Percentiles rank a stretch among this genome's conserved stretches.
phyloP scores from a whole-genome alignment of 2,329 filamentous ascomycete genomes.

The Aspergillus pseudonomiae region DNA sequence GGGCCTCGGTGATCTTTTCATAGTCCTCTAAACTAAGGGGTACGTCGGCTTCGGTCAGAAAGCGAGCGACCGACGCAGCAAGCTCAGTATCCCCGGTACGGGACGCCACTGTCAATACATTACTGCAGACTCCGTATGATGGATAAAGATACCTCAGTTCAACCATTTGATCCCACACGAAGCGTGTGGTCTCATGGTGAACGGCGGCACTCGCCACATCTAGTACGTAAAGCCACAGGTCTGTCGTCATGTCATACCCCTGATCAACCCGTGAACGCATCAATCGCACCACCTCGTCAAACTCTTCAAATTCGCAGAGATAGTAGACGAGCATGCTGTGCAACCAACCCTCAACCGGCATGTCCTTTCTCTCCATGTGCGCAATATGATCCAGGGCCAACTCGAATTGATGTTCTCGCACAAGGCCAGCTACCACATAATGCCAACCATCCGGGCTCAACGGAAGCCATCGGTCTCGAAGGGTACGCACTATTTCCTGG shows the following conservation, averaged over 20 bases:
- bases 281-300: constrained; percentile 75
- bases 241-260: constrained; percentile 52
- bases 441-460: constrained; percentile 65
- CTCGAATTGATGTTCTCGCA: constrained; percentile 83
- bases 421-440: constrained; percentile 70
- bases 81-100: constrained; percentile 68
- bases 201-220: constrained; percentile 69
- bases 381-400: constrained; percentile 73
- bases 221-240: constrained; percentile 72
- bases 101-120: constrained; percentile 73
- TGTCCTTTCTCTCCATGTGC: constrained; percentile 61
- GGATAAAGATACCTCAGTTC: constrained; percentile 62
- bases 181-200: constrained; percentile 65
- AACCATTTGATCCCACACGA: constrained; percentile 73
- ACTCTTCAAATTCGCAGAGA: constrained; percentile 70
- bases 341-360: constrained; percentile 69
- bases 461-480: constrained; percentile 68
- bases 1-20: constrained; percentile 74
- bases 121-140: constrained; percentile 65
- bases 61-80: constrained; percentile 70
- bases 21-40: constrained; percentile 70
- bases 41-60: constrained; percentile 62
- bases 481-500: constrained; percentile 67
- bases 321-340: constrained; percentile 76
- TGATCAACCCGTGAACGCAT: constrained; percentile 61